Evolutionary conservation across 495 filamentous ascomycete species (phyloP), one percentile per base, ranked within the genome.

Genomic region (Alectoria sarmentosa): DNA sequence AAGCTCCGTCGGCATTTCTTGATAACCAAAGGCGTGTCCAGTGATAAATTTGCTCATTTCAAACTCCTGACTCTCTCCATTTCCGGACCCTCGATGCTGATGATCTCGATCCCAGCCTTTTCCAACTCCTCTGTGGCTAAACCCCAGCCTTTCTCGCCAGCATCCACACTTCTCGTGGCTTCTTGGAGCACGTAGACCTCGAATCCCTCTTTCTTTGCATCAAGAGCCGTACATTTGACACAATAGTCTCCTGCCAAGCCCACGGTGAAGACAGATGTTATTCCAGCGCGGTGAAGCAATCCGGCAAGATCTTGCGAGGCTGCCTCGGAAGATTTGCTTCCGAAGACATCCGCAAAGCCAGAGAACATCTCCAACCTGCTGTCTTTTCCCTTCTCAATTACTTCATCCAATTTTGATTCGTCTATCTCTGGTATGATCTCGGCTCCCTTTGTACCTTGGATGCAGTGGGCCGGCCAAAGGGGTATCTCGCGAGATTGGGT

Each of bases 241-340:
- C 94, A 98, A 73, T 87, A 96, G 75, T 97, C 94, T 38, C 83
- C 87, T 42, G 94, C 92, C 58, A 98, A 72, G 8, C 94, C 94
- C 14, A 90, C 90, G 28, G 91, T 80, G 75, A 88, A 96, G 5
- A 96, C 83, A 71, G 92, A 82, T 10, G 86, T 90, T 39, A 94
- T 79, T n/a, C 75, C 77, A 28, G 73, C 77, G 19, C 78, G 79
- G 49, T 70, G 75, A 64, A 98, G 77, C 59, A 77, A 68, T 11
- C 71, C 76, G 13, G 77, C 80, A 32, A 98, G 76, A 65, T 84
- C 83, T 69, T 80, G 78, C 70, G 85, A 83, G 66, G 81, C 80
- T 19, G 85, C 80, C 13, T 70, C 63, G 9, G 52, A 61, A 9
- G 67, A 77, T 48, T 77, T 73, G 58, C 84, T 84, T 0, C 76